phyloP scores from a whole-genome alignment of 225 moss, liverwort and hornwort species.

The Polytrichum commune region DNA sequence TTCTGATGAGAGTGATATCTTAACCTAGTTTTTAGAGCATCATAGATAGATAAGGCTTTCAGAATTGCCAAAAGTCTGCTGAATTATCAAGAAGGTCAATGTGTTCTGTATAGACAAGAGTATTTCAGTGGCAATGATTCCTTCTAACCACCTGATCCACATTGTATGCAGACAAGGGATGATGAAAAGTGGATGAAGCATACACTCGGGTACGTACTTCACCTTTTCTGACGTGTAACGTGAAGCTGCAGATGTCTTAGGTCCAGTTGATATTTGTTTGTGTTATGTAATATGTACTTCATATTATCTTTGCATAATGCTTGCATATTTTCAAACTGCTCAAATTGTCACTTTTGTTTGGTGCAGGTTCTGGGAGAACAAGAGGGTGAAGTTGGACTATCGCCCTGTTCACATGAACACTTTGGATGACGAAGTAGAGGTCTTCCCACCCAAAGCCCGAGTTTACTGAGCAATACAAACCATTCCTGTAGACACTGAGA shows the following conservation, averaged over 20 bases:
- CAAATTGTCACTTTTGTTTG: neutral
- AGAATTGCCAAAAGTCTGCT: no score
- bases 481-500: neutral
- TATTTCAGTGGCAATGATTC: neutral
- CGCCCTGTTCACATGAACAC: constrained; percentile 99
- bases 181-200: constrained; percentile 96
- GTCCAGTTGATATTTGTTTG: neutral
- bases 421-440: constrained; percentile 80
- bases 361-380: constrained; percentile 81
- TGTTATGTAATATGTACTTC: no score
- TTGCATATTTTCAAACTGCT: no score
- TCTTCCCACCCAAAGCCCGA: constrained; percentile 90
- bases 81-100: no score
- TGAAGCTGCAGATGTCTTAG: no score
- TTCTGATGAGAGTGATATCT: neutral
- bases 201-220: constrained; percentile 51
- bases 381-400: constrained; percentile 82
- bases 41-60: no score
- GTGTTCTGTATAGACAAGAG: no score
- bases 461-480: constrained; percentile 48
- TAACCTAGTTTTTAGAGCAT: no score
- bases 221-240: neutral
- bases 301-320: no score
- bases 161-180: constrained; percentile 62
- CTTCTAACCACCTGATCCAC: neutral